Conservation (phyloP, 169 alveolate species). For the Eimeria acervulina region DNA sequence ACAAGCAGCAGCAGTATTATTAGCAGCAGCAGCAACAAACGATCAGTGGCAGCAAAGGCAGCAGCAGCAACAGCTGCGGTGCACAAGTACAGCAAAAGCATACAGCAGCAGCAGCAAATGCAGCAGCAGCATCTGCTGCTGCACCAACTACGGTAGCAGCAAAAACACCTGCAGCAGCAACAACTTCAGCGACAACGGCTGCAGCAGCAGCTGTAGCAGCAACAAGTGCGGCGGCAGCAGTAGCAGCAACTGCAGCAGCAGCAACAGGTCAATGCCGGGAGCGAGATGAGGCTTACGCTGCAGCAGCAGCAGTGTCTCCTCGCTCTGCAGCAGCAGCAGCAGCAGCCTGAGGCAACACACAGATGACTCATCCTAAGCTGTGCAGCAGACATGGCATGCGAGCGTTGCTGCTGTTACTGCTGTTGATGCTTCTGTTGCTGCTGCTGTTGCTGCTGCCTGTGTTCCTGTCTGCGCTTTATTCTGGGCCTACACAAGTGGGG, state of each 20-base stretch:
- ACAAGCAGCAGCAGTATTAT: neutral
- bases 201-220: neutral
- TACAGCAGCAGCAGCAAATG: neutral
- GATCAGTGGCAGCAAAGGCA: too few species aligned
- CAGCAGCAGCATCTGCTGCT: neutral
- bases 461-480: neutral
- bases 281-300: neutral
- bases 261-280: neutral
- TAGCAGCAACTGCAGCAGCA: neutral
- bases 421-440: neutral
- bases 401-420: constrained; percentile 16
- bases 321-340: neutral
- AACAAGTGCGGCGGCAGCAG: neutral
- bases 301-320: constrained; percentile 18
- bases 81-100: neutral
- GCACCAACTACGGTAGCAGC: neutral
- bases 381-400: neutral
- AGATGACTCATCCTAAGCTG: neutral
- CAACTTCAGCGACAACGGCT: neutral
- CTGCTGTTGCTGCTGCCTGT: constrained; percentile 12
- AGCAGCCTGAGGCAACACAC: neutral
- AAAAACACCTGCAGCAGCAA: too few species aligned
- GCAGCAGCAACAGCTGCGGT: neutral
- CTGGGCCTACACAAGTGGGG: too few species aligned
- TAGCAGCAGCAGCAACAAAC: too few species aligned